These are phyloP conservation scores for Neurospora sp. DNA, from an alignment of 2,329 filamentous ascomycete species.

Conservation along the genomic window DNA sequence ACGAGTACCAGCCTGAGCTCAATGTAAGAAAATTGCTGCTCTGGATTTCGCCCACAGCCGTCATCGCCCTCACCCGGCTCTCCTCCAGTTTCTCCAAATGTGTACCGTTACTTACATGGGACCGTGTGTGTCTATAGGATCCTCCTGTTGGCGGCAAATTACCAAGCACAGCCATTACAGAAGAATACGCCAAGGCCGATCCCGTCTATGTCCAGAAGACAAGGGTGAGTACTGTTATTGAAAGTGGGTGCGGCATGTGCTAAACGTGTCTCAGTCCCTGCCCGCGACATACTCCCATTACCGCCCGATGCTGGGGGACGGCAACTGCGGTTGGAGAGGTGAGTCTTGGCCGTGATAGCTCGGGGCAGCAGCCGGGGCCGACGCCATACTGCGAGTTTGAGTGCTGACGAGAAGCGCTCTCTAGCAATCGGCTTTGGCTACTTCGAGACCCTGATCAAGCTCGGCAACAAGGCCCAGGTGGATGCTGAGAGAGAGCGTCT, in stretches of 20 bases:
- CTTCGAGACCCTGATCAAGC: conserved; percentile 72
- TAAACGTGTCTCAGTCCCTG: conserved; percentile 47
- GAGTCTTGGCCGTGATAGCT: conserved; percentile 27
- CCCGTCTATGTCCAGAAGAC: conserved; percentile 80
- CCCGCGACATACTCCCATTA: conserved; percentile 80
- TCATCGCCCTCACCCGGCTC: neutral
- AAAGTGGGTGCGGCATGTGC: neutral
- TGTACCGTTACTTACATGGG: conserved; percentile 8
- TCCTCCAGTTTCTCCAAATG: neutral
- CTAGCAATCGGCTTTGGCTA: conserved; percentile 87
- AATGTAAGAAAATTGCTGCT: conserved; percentile 33
- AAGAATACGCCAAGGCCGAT: conserved; percentile 84
- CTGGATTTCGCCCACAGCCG: neutral
- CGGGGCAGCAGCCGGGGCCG: neutral
- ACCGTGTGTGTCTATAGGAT: conserved; percentile 45
- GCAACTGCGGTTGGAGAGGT: conserved; percentile 98
- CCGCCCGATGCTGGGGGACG: conserved; percentile 80
- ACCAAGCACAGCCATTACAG: conserved; percentile 65
- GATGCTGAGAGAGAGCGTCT: conserved; percentile 64
- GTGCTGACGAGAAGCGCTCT: conserved; percentile 11
- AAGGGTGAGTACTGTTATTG: conserved; percentile 45
- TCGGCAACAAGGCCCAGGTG: conserved; percentile 54
- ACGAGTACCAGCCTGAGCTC: conserved; percentile 45
- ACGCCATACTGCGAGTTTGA: neutral
- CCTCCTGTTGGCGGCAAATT: conserved; percentile 71